Percentiles rank a stretch among this genome's conserved stretches.
phyloP scores from a whole-genome alignment of 805 yeast species.

The Saccharomycopsis oosterbeekiorum region DNA sequence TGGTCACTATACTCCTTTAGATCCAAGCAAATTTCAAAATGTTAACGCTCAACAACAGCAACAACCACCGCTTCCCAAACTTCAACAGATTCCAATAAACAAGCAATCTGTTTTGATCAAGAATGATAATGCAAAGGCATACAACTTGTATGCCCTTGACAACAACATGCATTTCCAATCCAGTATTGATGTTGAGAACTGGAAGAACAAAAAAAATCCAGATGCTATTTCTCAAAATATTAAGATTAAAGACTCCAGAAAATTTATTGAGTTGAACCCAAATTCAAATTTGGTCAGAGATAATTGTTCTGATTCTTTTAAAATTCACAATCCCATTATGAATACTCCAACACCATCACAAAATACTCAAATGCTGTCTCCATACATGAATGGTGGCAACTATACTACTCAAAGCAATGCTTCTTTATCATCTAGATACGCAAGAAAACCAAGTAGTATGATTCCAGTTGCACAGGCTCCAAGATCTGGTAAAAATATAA shows the following conservation, averaged over 20 bases:
- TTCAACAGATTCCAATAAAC: background rate
- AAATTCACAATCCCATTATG: background rate
- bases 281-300: constrained; percentile 5
- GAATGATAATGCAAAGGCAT: constrained; percentile 2
- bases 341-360: background rate
- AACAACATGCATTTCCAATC: background rate
- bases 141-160: constrained; percentile 13
- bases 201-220: background rate
- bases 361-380: background rate
- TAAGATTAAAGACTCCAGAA: background rate
- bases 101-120: constrained; percentile 11
- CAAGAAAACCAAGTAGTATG: background rate
- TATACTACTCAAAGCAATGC: background rate
- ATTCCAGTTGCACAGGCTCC: background rate
- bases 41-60: background rate
- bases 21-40: background rate
- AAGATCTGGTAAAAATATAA: background rate
- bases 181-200: background rate
- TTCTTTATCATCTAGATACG: background rate
- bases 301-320: constrained; percentile 5
- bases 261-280: background rate
- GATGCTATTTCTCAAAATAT: background rate
- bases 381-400: background rate
- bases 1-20: constrained; percentile 6
- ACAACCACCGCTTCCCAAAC: background rate